phyloP scores from a whole-genome alignment of 176 grass and related monocot genomes.

The Ampelocalamus luodianensis region DNA sequence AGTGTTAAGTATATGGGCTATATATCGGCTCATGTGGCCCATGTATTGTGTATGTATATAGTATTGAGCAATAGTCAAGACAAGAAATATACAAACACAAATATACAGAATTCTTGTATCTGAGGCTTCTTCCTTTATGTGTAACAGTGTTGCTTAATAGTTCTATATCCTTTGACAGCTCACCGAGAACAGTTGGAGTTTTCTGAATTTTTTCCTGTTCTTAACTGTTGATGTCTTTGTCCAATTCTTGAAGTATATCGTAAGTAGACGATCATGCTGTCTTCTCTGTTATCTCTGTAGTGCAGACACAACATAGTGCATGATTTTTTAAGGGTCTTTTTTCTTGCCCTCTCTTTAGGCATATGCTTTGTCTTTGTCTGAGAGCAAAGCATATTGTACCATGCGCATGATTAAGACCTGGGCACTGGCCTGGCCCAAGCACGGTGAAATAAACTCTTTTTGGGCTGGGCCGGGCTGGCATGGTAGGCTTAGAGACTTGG shows the following conservation, averaged over 20 bases:
- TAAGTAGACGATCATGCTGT: neutral
- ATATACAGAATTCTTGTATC: neutral
- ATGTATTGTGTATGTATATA: too few species aligned
- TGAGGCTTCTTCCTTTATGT: neutral
- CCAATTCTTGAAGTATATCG: neutral
- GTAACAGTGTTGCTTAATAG: neutral
- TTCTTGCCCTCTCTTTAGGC: neutral
- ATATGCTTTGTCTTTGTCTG: neutral
- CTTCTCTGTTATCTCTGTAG: neutral
- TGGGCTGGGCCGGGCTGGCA: too few species aligned
- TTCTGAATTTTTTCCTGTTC: neutral
- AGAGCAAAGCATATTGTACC: neutral
- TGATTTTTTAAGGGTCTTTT: neutral
- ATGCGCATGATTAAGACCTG: conserved; percentile 17
- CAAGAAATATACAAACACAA: too few species aligned
- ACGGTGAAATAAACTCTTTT: too few species aligned
- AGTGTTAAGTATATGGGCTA: neutral
- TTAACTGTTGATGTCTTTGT: neutral
- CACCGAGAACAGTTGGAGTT: neutral
- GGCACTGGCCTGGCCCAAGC: too few species aligned
- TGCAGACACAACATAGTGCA: neutral
- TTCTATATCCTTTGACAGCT: neutral
- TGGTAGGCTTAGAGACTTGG: too few species aligned
- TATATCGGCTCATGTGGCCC: too few species aligned
- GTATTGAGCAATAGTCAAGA: too few species aligned